These are phyloP conservation scores for Cordyceps farinosa DNA, from an alignment of 2,329 filamentous ascomycete species.

Conservation along the genomic window DNA sequence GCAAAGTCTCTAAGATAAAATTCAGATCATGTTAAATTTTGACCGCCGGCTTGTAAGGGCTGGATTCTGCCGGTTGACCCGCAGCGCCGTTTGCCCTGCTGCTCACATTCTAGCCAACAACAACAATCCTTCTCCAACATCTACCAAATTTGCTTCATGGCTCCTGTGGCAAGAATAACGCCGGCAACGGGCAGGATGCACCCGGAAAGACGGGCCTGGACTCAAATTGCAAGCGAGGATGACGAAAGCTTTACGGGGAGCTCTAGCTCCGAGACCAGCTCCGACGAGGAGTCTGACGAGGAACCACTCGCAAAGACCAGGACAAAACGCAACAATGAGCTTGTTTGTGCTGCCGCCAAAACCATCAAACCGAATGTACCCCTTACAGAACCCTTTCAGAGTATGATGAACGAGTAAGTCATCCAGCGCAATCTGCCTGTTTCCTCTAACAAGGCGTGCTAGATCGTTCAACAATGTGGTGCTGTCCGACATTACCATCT, in stretches of 20 bases:
- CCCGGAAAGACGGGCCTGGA: not conserved
- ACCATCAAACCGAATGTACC: not conserved
- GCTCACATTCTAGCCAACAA: too few relatives aligned
- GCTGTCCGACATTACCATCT: slow-evolving; percentile 1
- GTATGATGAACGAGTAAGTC: slow-evolving; percentile 12
- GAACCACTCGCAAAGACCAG: not conserved
- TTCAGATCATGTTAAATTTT: too few relatives aligned
- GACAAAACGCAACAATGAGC: not conserved
- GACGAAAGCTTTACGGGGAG: not conserved
- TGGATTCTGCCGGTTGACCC: too few relatives aligned
- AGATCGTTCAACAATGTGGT: slow-evolving; percentile 8
- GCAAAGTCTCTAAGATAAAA: too few relatives aligned
- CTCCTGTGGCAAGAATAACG: too few relatives aligned
- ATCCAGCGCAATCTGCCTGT: not conserved
- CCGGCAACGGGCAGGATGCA: not conserved
- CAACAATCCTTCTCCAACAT: too few relatives aligned
- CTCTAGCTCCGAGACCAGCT: not conserved
- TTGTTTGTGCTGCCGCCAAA: not conserved
- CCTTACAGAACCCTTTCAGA: not conserved
- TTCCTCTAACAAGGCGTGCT: not conserved
- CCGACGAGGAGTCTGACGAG: not conserved
- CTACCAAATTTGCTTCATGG: too few relatives aligned
- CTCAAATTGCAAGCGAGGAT: not conserved
- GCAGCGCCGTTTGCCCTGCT: too few relatives aligned
- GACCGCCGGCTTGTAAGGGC: too few relatives aligned